Evolutionary conservation across 2,329 filamentous ascomycete genomes (phyloP).

Genomic region (Pestalotiopsis sp.): DNA sequence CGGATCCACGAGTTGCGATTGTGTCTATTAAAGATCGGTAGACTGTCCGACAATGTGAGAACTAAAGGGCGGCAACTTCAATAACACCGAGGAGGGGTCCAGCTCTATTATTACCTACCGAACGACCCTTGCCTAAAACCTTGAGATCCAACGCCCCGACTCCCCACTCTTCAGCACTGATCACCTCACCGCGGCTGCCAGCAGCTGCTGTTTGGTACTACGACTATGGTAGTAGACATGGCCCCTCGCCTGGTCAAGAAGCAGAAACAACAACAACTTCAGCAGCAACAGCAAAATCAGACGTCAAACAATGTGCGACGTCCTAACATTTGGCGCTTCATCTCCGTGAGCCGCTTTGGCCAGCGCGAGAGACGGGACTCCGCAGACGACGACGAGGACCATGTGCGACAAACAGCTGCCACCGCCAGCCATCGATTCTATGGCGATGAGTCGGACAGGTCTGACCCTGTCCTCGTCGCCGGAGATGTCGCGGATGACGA

Average conservation of each 20-base stretch:
- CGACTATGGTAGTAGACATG: neutral
- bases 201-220: neutral
- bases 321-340: conserved; percentile 11
- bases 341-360: conserved; percentile 3
- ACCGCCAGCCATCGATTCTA: neutral
- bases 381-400: conserved; percentile 7
- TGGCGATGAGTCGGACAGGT: conserved; percentile 3
- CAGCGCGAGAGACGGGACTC: conserved; percentile 2
- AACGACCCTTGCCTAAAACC: neutral
- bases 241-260: conserved; percentile 10
- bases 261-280: neutral
- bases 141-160: neutral
- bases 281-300: neutral
- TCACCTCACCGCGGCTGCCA: neutral
- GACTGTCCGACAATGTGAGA: neutral
- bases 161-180: too few relatives aligned
- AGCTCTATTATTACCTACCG: neutral
- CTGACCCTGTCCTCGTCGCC: conserved; percentile 2
- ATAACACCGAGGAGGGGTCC: neutral
- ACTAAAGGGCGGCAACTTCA: neutral
- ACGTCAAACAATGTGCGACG: conserved; percentile 2
- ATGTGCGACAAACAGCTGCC: neutral
- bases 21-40: neutral
- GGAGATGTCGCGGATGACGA: conserved; percentile 1
- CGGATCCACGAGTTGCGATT: neutral